These are phyloP conservation scores for Globisporangium canariense DNA, from an alignment of 352 stramenopile genomes.

Conservation along the genomic window DNA sequence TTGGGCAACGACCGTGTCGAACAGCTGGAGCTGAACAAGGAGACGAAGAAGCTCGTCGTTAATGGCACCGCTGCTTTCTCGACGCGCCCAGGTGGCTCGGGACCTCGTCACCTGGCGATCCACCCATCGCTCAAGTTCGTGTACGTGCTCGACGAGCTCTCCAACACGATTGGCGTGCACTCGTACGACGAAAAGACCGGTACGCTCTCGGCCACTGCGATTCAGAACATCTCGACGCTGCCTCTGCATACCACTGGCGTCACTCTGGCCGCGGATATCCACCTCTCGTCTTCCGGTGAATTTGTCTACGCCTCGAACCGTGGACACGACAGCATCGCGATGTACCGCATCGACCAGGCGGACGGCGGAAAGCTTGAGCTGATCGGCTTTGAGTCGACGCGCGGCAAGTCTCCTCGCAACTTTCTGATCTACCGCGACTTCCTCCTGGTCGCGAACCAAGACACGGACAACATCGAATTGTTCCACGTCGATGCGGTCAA, in stretches of 20 bases:
- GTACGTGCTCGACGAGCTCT: conserved; percentile 73
- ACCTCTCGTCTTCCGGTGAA: conserved; percentile 31
- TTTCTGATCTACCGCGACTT: conserved; percentile 31
- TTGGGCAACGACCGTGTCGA: conserved; percentile 66
- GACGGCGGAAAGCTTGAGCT: conserved; percentile 22
- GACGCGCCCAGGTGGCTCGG: conserved; percentile 39
- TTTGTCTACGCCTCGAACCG: conserved; percentile 50
- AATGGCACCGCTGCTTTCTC: conserved; percentile 39
- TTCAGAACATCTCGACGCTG: conserved; percentile 69
- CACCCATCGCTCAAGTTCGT: conserved; percentile 41
- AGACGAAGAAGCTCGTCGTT: conserved; percentile 33
- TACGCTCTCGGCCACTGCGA: conserved; percentile 32
- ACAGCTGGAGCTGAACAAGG: conserved; percentile 51
- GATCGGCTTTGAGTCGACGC: conserved; percentile 27
- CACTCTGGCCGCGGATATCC: conserved; percentile 29
- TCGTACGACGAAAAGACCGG: conserved; percentile 39
- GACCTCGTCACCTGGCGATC: conserved; percentile 79
- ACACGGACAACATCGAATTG: conserved; percentile 43
- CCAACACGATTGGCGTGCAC: conserved; percentile 63
- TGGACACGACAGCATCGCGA: conserved; percentile 36
- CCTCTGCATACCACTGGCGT: conserved; percentile 37
- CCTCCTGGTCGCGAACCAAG: conserved; percentile 45
- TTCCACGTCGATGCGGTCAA: conserved; percentile 34
- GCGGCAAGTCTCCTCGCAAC: conserved; percentile 31
- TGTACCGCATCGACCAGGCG: conserved; percentile 25